phyloP scores from a whole-genome alignment of 352 stramenopile species.

The Globisporangium emineosum region DNA sequence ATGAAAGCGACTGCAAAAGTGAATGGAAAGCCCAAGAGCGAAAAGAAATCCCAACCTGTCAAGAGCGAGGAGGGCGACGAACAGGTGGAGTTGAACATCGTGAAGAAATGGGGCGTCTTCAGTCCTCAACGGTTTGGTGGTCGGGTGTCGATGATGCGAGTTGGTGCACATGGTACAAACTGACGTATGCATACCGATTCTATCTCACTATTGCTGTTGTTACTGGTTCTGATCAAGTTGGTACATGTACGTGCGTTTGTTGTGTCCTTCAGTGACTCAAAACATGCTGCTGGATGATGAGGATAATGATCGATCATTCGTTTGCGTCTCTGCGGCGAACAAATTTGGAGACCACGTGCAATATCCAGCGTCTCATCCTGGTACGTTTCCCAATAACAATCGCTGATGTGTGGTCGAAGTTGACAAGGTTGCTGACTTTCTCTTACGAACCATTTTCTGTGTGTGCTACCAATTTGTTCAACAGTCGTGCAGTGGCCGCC shows the following conservation, averaged over 20 bases:
- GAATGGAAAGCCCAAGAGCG: neutral
- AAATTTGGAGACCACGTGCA: slow-evolving; percentile 2
- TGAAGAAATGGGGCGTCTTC: slow-evolving; percentile 9
- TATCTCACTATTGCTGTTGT: neutral
- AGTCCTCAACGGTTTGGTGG: neutral
- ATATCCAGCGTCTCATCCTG: neutral
- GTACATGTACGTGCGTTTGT: neutral
- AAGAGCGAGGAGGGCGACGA: neutral
- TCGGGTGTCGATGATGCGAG: slow-evolving; percentile 4
- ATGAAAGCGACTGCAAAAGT: neutral
- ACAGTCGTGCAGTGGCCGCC: slow-evolving; percentile 10
- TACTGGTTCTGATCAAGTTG: neutral
- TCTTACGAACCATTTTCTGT: neutral
- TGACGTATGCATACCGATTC: too few species aligned
- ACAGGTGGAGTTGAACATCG: neutral
- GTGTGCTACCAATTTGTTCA: neutral
- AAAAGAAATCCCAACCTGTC: neutral
- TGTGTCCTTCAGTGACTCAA: neutral
- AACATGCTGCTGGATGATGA: neutral
- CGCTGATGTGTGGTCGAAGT: neutral
- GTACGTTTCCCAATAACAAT: neutral
- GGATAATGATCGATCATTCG: slow-evolving; percentile 1
- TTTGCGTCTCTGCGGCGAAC: slow-evolving; percentile 13
- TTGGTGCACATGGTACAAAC: slow-evolving; percentile 1
- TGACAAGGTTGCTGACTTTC: neutral